These are phyloP conservation scores for Cryphonectria naterciae DNA, from an alignment of 2,329 filamentous ascomycete species.

Conservation along the genomic window DNA sequence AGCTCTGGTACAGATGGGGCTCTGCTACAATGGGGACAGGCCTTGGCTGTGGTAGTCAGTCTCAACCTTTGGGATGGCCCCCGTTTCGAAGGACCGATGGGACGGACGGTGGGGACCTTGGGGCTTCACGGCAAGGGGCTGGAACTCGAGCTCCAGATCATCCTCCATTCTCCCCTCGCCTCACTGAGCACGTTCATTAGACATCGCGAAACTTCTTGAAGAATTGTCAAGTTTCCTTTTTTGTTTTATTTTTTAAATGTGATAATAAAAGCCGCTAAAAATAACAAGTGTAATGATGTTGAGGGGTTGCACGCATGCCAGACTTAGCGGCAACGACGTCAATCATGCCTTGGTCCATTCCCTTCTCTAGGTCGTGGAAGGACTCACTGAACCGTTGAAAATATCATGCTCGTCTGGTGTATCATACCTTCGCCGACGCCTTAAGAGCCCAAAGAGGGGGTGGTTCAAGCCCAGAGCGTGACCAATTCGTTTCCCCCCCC, in stretches of 20 bases:
- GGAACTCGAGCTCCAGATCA: not conserved
- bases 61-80: conserved; percentile 11
- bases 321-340: not conserved
- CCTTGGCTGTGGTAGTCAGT: conserved; percentile 22
- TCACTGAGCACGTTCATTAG: not conserved
- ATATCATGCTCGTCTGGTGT: conserved; percentile 5
- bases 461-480: not conserved
- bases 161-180: not conserved
- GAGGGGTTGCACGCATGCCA: not conserved
- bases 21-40: conserved; percentile 11
- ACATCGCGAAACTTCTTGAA: not conserved
- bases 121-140: not conserved
- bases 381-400: not conserved
- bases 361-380: not conserved
- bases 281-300: not conserved
- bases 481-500: not conserved
- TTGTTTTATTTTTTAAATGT: not conserved
- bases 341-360: not conserved
- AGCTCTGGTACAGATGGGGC: not conserved
- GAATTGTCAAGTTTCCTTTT: not conserved
- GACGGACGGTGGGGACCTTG: not conserved
- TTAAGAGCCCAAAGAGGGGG: not conserved
- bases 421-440: not conserved
- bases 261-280: not conserved
- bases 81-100: not conserved